phyloP scores from a whole-genome alignment of 2,329 filamentous ascomycete genomes.

The Trichoderma sp. region DNA sequence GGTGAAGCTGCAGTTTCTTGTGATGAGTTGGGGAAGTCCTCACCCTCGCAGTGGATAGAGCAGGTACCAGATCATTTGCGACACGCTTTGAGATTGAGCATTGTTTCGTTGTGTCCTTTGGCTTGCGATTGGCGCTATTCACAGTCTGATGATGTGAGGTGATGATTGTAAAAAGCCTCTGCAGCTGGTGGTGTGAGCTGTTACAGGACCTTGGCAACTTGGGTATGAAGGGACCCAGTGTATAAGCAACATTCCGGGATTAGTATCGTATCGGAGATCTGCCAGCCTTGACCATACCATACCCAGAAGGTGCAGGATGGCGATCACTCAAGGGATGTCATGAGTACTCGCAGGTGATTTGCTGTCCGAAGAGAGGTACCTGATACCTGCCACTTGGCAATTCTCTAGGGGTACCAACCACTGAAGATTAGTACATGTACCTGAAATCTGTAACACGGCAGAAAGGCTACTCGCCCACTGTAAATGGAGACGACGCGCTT shows the following conservation, averaged over 20 bases:
- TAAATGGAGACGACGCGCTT: background rate
- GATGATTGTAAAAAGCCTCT: background rate
- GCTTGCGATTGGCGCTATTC: background rate
- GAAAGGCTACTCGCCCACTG: background rate
- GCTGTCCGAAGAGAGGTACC: background rate
- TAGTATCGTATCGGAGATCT: background rate
- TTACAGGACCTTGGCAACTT: background rate
- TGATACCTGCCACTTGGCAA: background rate
- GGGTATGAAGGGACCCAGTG: background rate
- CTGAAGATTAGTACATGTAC: background rate
- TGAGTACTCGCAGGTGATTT: background rate
- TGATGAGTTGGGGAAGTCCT: slow-evolving; percentile 31
- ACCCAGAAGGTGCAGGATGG: background rate
- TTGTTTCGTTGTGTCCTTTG: background rate
- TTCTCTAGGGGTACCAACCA: background rate
- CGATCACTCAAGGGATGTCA: background rate
- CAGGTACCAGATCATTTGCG: slow-evolving; percentile 70
- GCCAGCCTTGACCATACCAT: background rate
- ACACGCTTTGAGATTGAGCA: background rate
- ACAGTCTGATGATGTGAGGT: background rate
- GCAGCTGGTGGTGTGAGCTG: background rate
- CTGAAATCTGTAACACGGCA: background rate
- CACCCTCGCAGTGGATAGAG: slow-evolving; percentile 75
- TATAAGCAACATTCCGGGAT: background rate
- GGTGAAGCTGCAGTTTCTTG: background rate